Evolutionary conservation across 495 filamentous ascomycete genomes (phyloP), one percentile per base, ranked within the genome.

Genomic region (Neurospora sp.): DNA sequence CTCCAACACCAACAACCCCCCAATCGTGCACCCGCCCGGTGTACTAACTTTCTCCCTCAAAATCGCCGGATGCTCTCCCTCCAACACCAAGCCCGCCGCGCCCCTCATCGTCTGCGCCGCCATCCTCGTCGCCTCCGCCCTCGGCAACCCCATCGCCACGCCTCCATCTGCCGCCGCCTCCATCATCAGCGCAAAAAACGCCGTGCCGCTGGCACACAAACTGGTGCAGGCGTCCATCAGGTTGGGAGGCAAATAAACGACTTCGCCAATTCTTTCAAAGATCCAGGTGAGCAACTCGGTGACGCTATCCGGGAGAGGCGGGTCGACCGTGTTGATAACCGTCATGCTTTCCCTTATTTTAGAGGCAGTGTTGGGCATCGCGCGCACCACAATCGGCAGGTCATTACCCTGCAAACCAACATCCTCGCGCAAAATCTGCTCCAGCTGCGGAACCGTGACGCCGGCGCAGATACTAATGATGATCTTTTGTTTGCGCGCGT

Each of bases 391-490:
- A 31, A 61, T 61, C 81, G 83, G 81, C 87, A 93, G 53, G 27
- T 31, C 3, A 31, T 31, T 31, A 31, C 27, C 27, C 27, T 31
- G 27, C 27, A 31, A 31, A 31, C 27, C 27, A 3, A 31, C 27
- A 31, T 80, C 81, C 0, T 82, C 82, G 71, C 89, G 87, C 1
- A 97, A 80, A n/a, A 86, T 85, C 5, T 79, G 77, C 72, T 87
- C 84, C 39, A 97, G 87, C 74, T 93, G 87, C 16, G 84, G 68
- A 0, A 88, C 87, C 0, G 89, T 87, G 6, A 95, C 89, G n/a
- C 94, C 94, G 1, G 93, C 94, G 53, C 93, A 87, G 71, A 97
- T 93, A 77, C 88, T 91, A 75, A 98, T 92, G 6, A 98, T 82
- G 4, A 97, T 83, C 75, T 97, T 98, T 3, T 91, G 91, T 10